These are phyloP conservation scores for Cantharellus anzutake DNA, from an alignment of 768 basidiomycete genomes.

Conservation along the genomic window DNA sequence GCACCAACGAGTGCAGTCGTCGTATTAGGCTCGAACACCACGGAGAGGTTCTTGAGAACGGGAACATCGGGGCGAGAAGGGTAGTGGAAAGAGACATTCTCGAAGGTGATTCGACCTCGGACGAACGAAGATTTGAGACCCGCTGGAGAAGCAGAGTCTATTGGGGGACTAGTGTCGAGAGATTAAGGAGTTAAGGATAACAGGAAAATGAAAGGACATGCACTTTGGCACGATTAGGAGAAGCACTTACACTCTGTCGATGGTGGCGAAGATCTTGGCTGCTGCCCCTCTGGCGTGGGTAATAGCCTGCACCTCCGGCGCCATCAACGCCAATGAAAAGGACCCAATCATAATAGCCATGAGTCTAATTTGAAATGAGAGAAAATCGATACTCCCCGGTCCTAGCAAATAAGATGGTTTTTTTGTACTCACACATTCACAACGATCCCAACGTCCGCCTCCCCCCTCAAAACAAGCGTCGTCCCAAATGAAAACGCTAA, in stretches of 20 bases:
- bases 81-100: slow-evolving; percentile 65
- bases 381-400: neutral
- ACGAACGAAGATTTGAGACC: slow-evolving; percentile 47
- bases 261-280: slow-evolving; percentile 72
- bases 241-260: slow-evolving; percentile 54
- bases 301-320: slow-evolving; percentile 35
- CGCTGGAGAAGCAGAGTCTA: slow-evolving; percentile 27
- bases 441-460: slow-evolving; percentile 20
- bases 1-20: slow-evolving; percentile 65
- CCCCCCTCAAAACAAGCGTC: slow-evolving; percentile 47
- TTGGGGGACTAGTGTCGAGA: neutral
- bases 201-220: neutral
- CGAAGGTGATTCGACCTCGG: slow-evolving; percentile 51
- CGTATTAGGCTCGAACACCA: slow-evolving; percentile 57
- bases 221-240: neutral
- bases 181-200: neutral
- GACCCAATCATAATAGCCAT: slow-evolving; percentile 74
- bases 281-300: slow-evolving; percentile 38
- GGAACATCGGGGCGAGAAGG: slow-evolving; percentile 63
- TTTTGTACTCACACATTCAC: neutral
- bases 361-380: slow-evolving; percentile 28
- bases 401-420: neutral
- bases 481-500: slow-evolving; percentile 82
- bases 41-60: slow-evolving; percentile 50
- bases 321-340: slow-evolving; percentile 68